These are phyloP conservation scores for Apiotrichum gracile DNA, from an alignment of 1,284 basidiomycete genomes.

Conservation along the genomic window DNA sequence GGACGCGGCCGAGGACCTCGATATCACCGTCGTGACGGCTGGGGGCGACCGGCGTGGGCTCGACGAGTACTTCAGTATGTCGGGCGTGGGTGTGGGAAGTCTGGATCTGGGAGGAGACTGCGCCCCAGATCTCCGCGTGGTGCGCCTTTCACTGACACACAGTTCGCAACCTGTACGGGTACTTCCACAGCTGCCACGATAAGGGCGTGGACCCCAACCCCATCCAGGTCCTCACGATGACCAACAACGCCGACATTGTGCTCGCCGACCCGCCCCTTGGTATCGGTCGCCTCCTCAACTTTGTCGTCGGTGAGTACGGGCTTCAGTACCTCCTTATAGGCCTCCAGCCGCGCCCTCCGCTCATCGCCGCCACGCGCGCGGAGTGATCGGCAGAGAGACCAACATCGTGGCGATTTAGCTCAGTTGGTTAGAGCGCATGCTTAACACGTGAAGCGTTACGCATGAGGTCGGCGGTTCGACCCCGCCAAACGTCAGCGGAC, in stretches of 20 bases:
- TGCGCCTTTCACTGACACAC: not conserved
- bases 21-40: conserved; percentile 36
- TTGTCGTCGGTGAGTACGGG: conserved; percentile 19
- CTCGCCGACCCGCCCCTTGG: conserved; percentile 28
- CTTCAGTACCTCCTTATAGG: too few relatives aligned
- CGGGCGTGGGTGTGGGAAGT: not conserved
- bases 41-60: conserved; percentile 36
- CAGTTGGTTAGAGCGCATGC: too few relatives aligned
- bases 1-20: conserved; percentile 27
- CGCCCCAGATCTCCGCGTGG: not conserved
- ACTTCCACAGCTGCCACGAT: conserved; percentile 11
- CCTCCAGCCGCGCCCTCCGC: too few relatives aligned
- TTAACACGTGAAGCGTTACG: too few relatives aligned
- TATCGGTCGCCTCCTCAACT: conserved; percentile 18
- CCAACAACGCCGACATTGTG: conserved; percentile 38
- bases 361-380: too few relatives aligned
- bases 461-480: too few relatives aligned
- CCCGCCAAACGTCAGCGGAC: too few relatives aligned
- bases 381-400: too few relatives aligned
- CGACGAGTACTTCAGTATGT: conserved; percentile 31
- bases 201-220: conserved; percentile 24
- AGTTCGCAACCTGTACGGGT: conserved; percentile 27
- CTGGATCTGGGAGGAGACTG: too few relatives aligned
- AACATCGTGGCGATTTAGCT: too few relatives aligned
- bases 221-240: conserved; percentile 38